These are phyloP conservation scores for Podaxis rugospora DNA, from an alignment of 768 basidiomycete species.

Conservation along the genomic window DNA sequence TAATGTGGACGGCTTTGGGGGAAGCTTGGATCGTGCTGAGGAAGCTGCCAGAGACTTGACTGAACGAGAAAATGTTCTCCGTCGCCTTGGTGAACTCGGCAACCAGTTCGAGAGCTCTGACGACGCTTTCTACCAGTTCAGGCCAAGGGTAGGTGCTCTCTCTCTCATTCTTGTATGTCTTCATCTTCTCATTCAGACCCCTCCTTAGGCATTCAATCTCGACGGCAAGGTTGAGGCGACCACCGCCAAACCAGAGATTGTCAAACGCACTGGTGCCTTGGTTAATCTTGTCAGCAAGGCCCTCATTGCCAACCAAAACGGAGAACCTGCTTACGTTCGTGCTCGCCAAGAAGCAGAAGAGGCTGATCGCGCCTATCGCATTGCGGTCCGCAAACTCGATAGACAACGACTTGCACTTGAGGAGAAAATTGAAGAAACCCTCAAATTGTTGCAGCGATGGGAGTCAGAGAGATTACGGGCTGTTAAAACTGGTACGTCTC, in stretches of 20 bases:
- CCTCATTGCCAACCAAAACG: constrained; percentile 41
- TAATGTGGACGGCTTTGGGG: constrained; percentile 74
- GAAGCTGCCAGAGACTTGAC: constrained; percentile 64
- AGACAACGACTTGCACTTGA: constrained; percentile 82
- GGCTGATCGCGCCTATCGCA: constrained; percentile 76
- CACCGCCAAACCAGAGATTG: constrained; percentile 28
- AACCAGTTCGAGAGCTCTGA: constrained; percentile 76
- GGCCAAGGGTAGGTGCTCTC: constrained; percentile 55
- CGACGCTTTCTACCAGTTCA: constrained; percentile 82
- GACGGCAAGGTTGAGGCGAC: constrained; percentile 29
- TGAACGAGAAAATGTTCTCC: constrained; percentile 54
- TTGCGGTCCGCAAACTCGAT: constrained; percentile 79
- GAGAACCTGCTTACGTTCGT: constrained; percentile 66
- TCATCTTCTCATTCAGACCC: not conserved
- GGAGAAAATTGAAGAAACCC: constrained; percentile 77
- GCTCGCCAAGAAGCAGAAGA: constrained; percentile 75
- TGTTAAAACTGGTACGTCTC: constrained; percentile 67
- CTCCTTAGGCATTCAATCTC: constrained; percentile 55
- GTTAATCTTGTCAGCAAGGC: constrained; percentile 74
- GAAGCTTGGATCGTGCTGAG: constrained; percentile 74
- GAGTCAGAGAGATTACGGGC: constrained; percentile 80
- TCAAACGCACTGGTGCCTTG: constrained; percentile 67
- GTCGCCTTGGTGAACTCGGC: constrained; percentile 79
- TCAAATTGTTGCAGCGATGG: constrained; percentile 80
- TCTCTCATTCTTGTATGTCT: not conserved